phyloP scores from a whole-genome alignment of 768 basidiomycete genomes.

The Scleroderma citrinum region DNA sequence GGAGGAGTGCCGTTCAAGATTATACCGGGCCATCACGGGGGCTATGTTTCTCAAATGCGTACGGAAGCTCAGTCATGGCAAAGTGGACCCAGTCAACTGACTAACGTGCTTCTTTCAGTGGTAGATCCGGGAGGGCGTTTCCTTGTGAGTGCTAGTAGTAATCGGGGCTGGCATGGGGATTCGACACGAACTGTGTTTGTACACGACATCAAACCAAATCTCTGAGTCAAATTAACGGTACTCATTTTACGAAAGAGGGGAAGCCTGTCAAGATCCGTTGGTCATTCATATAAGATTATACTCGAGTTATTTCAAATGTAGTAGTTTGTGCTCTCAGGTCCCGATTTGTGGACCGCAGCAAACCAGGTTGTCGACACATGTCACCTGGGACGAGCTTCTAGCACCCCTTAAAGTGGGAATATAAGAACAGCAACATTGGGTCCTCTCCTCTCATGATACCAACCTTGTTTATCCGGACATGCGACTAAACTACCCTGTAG shows the following conservation, averaged over 20 bases:
- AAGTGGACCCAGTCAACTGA: constrained; percentile 17
- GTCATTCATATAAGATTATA: constrained; percentile 17
- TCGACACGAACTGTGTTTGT: constrained; percentile 86
- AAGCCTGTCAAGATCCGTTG: constrained; percentile 2
- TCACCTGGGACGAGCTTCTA: constrained; percentile 24
- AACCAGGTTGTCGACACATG: constrained; percentile 16
- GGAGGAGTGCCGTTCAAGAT: constrained; percentile 88
- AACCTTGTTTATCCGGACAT: constrained; percentile 13
- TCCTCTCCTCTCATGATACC: constrained; percentile 15
- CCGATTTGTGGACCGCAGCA: constrained; percentile 28
- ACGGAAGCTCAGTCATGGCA: constrained; percentile 26
- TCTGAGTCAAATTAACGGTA: constrained; percentile 15
- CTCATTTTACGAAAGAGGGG: neutral
- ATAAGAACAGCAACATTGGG: constrained; percentile 18
- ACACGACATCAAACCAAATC: constrained; percentile 67
- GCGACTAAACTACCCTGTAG: constrained; percentile 27
- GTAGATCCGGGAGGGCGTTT: constrained; percentile 81
- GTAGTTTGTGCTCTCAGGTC: constrained; percentile 18
- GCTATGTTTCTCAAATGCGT: constrained; percentile 91
- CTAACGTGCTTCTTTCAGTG: constrained; percentile 41
- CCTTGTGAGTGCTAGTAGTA: constrained; percentile 87
- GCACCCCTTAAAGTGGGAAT: constrained; percentile 21
- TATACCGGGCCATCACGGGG: constrained; percentile 93
- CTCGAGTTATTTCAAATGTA: constrained; percentile 27
- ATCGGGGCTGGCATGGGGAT: constrained; percentile 91